phyloP scores from a whole-genome alignment of 352 stramenopile genomes.

The Globisporangium solare region DNA sequence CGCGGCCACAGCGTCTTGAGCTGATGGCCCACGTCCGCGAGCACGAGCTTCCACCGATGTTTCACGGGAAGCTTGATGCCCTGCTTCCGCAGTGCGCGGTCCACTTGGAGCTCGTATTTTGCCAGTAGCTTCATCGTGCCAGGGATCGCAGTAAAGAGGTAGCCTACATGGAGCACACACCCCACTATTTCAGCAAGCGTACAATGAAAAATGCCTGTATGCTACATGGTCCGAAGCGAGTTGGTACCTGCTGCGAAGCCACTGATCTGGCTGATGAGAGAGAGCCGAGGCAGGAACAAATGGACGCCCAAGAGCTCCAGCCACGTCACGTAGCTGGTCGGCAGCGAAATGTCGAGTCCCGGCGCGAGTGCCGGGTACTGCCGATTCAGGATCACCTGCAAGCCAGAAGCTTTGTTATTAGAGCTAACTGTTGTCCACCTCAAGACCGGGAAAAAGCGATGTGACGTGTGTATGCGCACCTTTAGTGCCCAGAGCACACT shows the following conservation, averaged over 20 bases:
- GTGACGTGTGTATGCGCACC: constrained; percentile 7
- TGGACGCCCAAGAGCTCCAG: constrained; percentile 48
- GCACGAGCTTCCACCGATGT: constrained; percentile 13
- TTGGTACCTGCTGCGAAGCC: constrained; percentile 29
- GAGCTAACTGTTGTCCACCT: too few species aligned
- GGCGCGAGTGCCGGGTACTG: constrained; percentile 23
- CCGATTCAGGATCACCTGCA: constrained; percentile 15
- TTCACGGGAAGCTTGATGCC: constrained; percentile 14
- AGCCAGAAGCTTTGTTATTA: background rate
- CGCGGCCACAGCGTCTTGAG: background rate
- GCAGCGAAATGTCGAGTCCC: constrained; percentile 20
- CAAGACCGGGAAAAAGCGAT: too few species aligned
- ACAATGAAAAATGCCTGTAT: too few species aligned
- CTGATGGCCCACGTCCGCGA: constrained; percentile 2
- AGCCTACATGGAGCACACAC: constrained; percentile 12
- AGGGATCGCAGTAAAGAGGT: constrained; percentile 10
- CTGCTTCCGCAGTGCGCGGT: constrained; percentile 7
- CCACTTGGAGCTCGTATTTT: constrained; percentile 4
- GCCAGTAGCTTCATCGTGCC: constrained; percentile 6
- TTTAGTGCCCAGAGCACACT: constrained; percentile 23
- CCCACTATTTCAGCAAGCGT: too few species aligned
- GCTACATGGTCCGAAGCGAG: too few species aligned
- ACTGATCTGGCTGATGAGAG: constrained; percentile 48
- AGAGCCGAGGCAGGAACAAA: constrained; percentile 34
- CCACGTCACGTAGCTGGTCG: constrained; percentile 46